Base-by-base conservation (phyloP, 225 moss, liverwort and hornwort genomes). In the Neckera pumila region DNA sequence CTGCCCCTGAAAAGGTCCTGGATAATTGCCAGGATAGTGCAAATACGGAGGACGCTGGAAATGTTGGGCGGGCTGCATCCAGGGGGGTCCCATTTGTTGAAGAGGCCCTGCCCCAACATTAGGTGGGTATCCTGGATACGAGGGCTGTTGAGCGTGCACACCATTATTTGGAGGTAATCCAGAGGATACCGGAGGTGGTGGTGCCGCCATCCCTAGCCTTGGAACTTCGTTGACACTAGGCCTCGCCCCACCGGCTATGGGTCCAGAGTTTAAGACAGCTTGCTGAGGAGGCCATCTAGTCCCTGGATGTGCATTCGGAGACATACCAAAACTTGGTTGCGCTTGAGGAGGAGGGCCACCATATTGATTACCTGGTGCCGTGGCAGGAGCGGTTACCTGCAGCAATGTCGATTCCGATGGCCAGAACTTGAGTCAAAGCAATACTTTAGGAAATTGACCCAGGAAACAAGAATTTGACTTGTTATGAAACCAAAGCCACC, bases 261-360 rank as follows among this genome's bases (percentile, higher is more conserved):
- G 86, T 86, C 89, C 83, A 91, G 91, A 89, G 47, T 89, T 94
- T 79, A 93, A 89, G 33, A 84, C 91, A 84, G 92, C 89, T 87
- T 90, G 93, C 90, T 94, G 94, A 76, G 92, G 84, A 89, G 95
- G 95, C 97, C 97, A 96, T 87, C 94, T 91, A 70, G 84, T 82
- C 84, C 88, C 91, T 81, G 92, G 90, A 76, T 88, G 94, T 17
- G 92, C 75, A 88, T 84, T 93, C 88, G 91, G 62, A 78, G 95
- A 76, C 89, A 93, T 91, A 69, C 95, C 92, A 93, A 95, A 95
- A 81, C 86, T 89, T 82, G 93, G 89, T 81, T 84, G 84, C 70
- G 91, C 47, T 86, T 97, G 96, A 82, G 92, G 67, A 87, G 94
- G 90, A 90, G 93, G 88, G 43, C 89, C 87, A 83, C 91, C 89